Percentiles rank a stretch among this genome's conserved stretches.
Conservation (phyloP, 2,329 filamentous ascomycete genomes). For the Clarireedia monteithiana region DNA sequence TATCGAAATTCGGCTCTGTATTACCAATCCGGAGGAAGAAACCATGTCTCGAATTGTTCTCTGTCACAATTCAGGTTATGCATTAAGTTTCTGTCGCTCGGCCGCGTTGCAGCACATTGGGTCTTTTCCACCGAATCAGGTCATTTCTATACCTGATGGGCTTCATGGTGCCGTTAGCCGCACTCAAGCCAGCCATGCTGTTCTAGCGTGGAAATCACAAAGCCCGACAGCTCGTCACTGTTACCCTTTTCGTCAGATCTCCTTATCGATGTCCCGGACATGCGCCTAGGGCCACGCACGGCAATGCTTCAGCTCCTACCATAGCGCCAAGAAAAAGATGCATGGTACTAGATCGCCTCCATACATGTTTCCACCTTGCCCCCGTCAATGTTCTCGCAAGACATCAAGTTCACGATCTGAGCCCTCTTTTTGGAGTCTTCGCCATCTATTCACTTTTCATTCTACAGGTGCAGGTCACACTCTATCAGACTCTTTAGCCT, state of each 20-base stretch:
- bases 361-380: slow-evolving; percentile 19
- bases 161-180: neutral
- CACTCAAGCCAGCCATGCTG: neutral
- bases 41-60: too few species aligned
- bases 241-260: slow-evolving; percentile 16
- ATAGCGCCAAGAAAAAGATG: slow-evolving; percentile 16
- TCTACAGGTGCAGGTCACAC: slow-evolving; percentile 27
- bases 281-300: slow-evolving; percentile 13
- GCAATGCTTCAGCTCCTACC: slow-evolving; percentile 17
- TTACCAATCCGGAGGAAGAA: neutral
- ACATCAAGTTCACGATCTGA: slow-evolving; percentile 1
- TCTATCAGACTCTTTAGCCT: slow-evolving; percentile 15
- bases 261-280: slow-evolving; percentile 10
- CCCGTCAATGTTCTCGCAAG: slow-evolving; percentile 7
- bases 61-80: neutral
- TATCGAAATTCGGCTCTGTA: neutral
- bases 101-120: neutral
- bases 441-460: slow-evolving; percentile 14
- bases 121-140: neutral
- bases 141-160: neutral
- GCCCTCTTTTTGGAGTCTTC: slow-evolving; percentile 13
- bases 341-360: slow-evolving; percentile 18
- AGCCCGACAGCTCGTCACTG: slow-evolving; percentile 11
- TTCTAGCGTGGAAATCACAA: neutral
- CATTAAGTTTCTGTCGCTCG: slow-evolving; percentile 1